Evolutionary conservation across 75 land plant genomes (phyloP).

Genomic region (Picea sitchensis): DNA sequence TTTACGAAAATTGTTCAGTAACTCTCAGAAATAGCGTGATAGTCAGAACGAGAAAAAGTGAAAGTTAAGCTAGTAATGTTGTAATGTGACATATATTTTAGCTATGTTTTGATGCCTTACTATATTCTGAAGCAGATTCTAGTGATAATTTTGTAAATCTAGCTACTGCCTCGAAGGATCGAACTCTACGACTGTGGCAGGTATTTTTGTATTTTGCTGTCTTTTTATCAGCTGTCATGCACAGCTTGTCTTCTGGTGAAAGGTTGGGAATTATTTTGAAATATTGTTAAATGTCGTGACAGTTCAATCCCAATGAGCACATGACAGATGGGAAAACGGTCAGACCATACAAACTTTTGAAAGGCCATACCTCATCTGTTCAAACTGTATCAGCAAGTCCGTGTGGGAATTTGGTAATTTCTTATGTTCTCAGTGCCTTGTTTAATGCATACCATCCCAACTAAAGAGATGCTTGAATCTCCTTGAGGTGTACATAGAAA

Average conservation of each 20-base stretch:
- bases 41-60: background rate
- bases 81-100: background rate
- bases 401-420: slow-evolving; percentile 55
- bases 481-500: background rate
- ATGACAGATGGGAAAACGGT: slow-evolving; percentile 21
- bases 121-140: slow-evolving; percentile 8
- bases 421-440: background rate
- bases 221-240: background rate
- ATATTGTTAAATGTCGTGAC: background rate
- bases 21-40: background rate
- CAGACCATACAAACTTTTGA: slow-evolving; percentile 48
- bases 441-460: background rate
- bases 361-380: slow-evolving; percentile 72
- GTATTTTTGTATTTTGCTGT: slow-evolving; percentile 20
- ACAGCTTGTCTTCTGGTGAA: background rate
- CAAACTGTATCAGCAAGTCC: slow-evolving; percentile 63
- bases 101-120: background rate
- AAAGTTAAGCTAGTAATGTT: background rate
- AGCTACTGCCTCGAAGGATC: slow-evolving; percentile 77
- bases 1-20: background rate
- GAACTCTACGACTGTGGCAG: slow-evolving; percentile 70
- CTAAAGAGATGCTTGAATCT: background rate
- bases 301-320: slow-evolving; percentile 38
- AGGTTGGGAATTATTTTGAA: slow-evolving; percentile 7
- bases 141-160: slow-evolving; percentile 18